Base-by-base conservation (phyloP, 495 filamentous ascomycete genomes). In the Gamarada debralockiae region DNA sequence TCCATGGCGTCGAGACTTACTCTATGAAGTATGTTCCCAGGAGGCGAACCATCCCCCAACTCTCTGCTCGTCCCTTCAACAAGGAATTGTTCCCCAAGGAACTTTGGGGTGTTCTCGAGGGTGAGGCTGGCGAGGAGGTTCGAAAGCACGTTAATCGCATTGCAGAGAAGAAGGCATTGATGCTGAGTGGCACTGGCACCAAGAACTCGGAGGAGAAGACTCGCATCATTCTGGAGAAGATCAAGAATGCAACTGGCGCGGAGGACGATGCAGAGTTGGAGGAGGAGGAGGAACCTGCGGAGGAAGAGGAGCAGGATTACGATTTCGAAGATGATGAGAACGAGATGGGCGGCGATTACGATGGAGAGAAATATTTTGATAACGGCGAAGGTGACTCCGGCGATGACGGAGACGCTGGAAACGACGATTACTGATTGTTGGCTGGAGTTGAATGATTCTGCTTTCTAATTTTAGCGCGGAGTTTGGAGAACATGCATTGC, bases 81-180 rank as follows among this genome's bases (percentile, higher is more conserved):
- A 72, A 70, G 17, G 69, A 73, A 13, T 68, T 79, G 46, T 80
- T 77, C 55, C 78, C 78, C 0, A 56, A 70, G 42, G 78, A 81
- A 55, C 68, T 81, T 5, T 75, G 74, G 66, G 62, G 62, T 10
- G 74, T 75, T 13, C 62, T 81, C 1, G 74, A 78, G 22, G 74
- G 76, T 21, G 63, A 65, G 0, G 70, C 75, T 49, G 61, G 39
- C 39, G 42, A 55, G 10, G 51, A 41, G 7, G 58, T 56, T 25
- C 56, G 33, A 3, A 46, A 41, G 9, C 27, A 43, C 20, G 45
- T 60, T 1, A 52, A 57, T 15, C 41, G 48, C 0, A 33, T 34
- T 12, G 67, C 65, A 21, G 45, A 66, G 20, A 67, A 70, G 36
- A 67, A 71, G 52, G 60, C 58, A 13, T 45, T 64, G 3, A 66